Conservation (phyloP, 1,284 basidiomycete genomes). For the Sporisorium graminicola region DNA sequence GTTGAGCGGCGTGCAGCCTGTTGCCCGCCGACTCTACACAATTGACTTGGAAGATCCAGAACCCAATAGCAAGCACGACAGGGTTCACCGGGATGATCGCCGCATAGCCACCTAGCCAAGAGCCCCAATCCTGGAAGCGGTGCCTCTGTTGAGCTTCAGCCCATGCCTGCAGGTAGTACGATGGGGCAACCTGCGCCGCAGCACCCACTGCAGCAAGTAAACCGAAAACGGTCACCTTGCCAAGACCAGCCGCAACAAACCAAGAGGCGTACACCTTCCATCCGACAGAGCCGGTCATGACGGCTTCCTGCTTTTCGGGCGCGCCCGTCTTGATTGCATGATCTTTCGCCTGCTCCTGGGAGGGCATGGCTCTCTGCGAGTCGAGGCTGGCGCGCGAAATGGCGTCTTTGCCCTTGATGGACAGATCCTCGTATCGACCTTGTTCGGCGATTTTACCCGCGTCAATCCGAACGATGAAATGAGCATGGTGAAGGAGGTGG, state of each 20-base stretch:
- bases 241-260: conserved; percentile 27
- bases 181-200: not conserved
- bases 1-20: conserved; percentile 35
- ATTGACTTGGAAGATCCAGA: conserved; percentile 12
- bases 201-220: not conserved
- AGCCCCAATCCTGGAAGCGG: conserved; percentile 27
- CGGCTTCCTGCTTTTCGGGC: conserved; percentile 36
- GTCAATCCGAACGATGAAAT: conserved; percentile 45
- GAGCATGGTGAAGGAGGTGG: conserved; percentile 47
- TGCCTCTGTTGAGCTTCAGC: conserved; percentile 27
- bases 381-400: conserved; percentile 51
- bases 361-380: conserved; percentile 23
- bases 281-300: conserved; percentile 40
- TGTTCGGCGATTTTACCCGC: conserved; percentile 51
- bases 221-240: conserved; percentile 14
- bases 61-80: conserved; percentile 18
- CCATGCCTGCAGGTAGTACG: conserved; percentile 47
- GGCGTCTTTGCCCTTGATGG: conserved; percentile 51
- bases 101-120: conserved; percentile 27
- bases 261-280: conserved; percentile 34
- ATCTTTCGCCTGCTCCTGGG: conserved; percentile 6
- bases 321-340: conserved; percentile 23
- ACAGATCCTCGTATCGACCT: conserved; percentile 46
- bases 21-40: conserved; percentile 32
- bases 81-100: conserved; percentile 11